Base-by-base conservation (phyloP, 2,329 filamentous ascomycete genomes). In the Claviceps sp. region DNA sequence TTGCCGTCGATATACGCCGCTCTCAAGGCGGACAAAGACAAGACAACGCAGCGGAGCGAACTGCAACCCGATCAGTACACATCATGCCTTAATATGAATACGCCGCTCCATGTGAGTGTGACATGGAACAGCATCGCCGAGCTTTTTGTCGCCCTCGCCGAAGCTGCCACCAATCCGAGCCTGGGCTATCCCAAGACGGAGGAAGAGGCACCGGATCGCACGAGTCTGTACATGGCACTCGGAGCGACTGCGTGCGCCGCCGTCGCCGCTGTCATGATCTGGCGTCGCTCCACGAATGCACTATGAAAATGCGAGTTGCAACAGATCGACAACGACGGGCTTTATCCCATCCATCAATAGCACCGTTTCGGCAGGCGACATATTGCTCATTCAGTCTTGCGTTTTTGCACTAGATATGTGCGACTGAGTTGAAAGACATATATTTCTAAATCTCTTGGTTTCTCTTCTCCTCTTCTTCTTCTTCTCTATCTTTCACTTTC, bases 51-150 rank as follows among this genome's bases (percentile, higher is more conserved):
- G 69, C 80, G 93, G 54, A 86, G 87, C 54, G 89, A 95, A 66
- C 72, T 85, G 56, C 91, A 96, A 67, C 93, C 93, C 1, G 93
- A 98, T 64, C 84, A 89, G 57, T 96, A 96, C 68, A 94, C 90
- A 0, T 81, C 84, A 49, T 77, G 78, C 40, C 72, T 95, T 59
- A 90, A 87, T 64, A 95, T 97, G 87, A 83, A 86, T 52, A 84
- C 90, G 2, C 93, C 93, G 5, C 72, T 97, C 42, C 94, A 98
- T 70, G 93, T 96, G 50, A 95, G 89, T 62, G 89, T 93, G 34
- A 93, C 85, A 6, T 98, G 93, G 93, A 83, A 80, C 61, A 94
- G 87, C 61, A 95, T 97, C 59, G 86, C 85, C 57, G 93, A 98
- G 68, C 78, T 97, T 38, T 98, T 97, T 67, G 89, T 96, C 24